Evolutionary conservation across 352 stramenopile species (phyloP).

Genomic region (Elongisporangium undulatum): DNA sequence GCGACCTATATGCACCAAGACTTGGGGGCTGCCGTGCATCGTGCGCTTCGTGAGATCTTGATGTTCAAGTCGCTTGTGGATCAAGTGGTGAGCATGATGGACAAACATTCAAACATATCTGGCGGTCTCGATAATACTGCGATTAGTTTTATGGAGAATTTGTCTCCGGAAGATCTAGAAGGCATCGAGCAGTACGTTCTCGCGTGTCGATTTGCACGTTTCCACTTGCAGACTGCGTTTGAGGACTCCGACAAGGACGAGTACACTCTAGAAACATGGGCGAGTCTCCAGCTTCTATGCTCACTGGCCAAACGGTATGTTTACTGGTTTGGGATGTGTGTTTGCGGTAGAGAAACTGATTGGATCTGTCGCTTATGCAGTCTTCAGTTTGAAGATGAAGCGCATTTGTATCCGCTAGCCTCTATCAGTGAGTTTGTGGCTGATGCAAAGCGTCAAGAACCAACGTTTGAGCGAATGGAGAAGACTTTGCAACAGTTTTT

Average conservation of each 20-base stretch:
- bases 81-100: constrained; percentile 18
- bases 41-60: constrained; percentile 48
- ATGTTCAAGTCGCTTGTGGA: constrained; percentile 30
- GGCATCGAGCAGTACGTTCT: constrained; percentile 55
- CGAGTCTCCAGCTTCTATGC: constrained; percentile 38
- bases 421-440: constrained; percentile 30
- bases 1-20: constrained; percentile 67
- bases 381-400: constrained; percentile 59
- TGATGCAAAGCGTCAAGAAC: constrained; percentile 24
- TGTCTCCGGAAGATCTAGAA: constrained; percentile 34
- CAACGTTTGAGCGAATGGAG: constrained; percentile 30
- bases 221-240: constrained; percentile 32
- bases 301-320: constrained; percentile 37
- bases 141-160: constrained; percentile 8
- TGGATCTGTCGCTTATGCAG: constrained; percentile 11
- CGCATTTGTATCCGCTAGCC: constrained; percentile 56
- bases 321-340: not conserved
- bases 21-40: constrained; percentile 71
- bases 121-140: constrained; percentile 8
- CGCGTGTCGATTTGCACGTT: constrained; percentile 42
- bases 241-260: constrained; percentile 13
- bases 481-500: constrained; percentile 25
- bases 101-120: constrained; percentile 1
- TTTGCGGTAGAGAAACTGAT: not conserved
- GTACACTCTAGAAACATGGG: constrained; percentile 19